These are phyloP conservation scores for Diophrys sp. DNA, from an alignment of 73 alveolate species.

Conservation along the genomic window DNA sequence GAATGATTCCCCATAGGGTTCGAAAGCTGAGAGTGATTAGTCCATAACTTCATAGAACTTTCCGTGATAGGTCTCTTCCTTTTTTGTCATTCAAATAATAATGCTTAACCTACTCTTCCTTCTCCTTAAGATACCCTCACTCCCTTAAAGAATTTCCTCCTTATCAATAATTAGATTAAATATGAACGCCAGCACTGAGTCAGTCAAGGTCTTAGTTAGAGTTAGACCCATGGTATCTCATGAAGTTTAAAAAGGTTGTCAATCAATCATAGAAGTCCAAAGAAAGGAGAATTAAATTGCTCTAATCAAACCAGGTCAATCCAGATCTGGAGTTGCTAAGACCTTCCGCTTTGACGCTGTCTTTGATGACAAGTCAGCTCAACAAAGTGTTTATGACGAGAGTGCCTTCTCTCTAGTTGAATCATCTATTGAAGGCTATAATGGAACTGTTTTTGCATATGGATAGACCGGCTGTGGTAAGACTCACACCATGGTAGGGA, in stretches of 20 bases:
- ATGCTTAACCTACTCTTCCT: no score
- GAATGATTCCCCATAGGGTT: no score
- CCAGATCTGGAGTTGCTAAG: constrained; percentile 24
- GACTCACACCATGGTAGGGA: constrained; percentile 98
- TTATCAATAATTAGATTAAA: no score
- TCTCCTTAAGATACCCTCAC: no score
- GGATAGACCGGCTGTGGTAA: constrained; percentile 99
- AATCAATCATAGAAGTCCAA: not conserved
- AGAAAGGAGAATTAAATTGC: no score
- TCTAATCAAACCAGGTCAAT: not conserved
- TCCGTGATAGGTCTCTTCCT: no score
- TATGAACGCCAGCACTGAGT: no score
- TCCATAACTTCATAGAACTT: no score
- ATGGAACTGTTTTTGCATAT: constrained; percentile 97
- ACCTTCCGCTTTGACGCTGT: constrained; percentile 85
- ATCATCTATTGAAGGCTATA: constrained; percentile 93
- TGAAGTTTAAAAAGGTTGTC: not conserved
- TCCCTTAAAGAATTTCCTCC: no score
- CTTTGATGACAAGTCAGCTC: constrained; percentile 66
- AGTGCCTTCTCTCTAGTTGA: constrained; percentile 88
- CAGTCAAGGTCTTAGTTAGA: not conserved
- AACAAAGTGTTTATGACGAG: constrained; percentile 76
- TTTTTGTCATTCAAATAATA: no score
- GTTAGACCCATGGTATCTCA: not conserved
- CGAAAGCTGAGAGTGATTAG: no score